These are phyloP conservation scores for Solanum gandarillasii DNA, from an alignment of 257 asterid species.

Conservation along the genomic window DNA sequence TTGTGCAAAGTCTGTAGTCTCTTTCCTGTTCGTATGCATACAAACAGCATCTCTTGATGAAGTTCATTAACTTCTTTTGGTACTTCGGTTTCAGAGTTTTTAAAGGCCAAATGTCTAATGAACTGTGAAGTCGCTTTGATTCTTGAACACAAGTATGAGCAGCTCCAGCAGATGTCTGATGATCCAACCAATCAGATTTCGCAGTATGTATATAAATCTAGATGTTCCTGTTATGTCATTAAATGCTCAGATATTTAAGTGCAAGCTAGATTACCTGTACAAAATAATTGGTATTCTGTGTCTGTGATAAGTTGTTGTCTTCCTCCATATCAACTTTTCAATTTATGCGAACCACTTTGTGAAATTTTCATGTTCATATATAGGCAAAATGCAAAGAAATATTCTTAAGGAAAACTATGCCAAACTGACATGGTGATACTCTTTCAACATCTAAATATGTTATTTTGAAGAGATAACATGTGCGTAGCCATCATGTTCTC, in stretches of 20 bases:
- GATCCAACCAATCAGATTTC: slow-evolving; percentile 87
- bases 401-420: background rate
- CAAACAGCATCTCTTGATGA: background rate
- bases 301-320: background rate
- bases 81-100: slow-evolving; percentile 40
- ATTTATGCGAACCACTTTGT: background rate
- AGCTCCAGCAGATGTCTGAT: slow-evolving; percentile 91
- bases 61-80: background rate
- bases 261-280: background rate
- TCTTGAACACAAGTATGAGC: slow-evolving; percentile 89
- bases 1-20: background rate
- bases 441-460: background rate
- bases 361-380: background rate
- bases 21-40: background rate
- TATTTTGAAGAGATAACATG: background rate
- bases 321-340: background rate
- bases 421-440: background rate
- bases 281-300: background rate
- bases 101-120: slow-evolving; percentile 93
- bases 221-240: background rate
- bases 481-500: background rate
- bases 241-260: background rate
- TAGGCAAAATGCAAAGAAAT: background rate
- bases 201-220: slow-evolving; percentile 43
- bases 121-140: slow-evolving; percentile 87